phyloP scores from a whole-genome alignment of 305 asterid species.

The Fraxinus latifolia region DNA sequence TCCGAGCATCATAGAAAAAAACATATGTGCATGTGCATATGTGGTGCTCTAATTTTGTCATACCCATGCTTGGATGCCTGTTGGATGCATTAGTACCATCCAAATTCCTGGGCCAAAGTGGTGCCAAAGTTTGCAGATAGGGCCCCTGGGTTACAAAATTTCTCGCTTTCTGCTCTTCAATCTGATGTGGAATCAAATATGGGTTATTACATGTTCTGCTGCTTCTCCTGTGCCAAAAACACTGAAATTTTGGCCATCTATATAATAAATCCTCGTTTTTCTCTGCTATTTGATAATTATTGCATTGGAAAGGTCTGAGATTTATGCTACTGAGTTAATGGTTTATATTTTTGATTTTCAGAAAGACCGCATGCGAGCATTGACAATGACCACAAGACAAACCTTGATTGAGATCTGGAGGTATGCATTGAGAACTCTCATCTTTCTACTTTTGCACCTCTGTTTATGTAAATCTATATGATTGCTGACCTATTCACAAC shows the following conservation, averaged over 20 bases:
- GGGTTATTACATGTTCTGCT: neutral
- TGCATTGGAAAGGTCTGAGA: neutral
- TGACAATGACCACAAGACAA: slow-evolving; percentile 68
- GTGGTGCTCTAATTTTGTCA: neutral
- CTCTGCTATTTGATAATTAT: neutral
- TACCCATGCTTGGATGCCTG: neutral
- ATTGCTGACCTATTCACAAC: neutral
- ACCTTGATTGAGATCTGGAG: slow-evolving; percentile 80
- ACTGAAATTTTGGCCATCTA: neutral
- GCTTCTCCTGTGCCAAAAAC: neutral
- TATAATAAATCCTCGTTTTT: neutral
- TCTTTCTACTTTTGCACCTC: neutral
- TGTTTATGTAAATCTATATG: neutral
- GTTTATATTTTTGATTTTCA: slow-evolving; percentile 27
- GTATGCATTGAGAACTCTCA: slow-evolving; percentile 29
- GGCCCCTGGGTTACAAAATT: neutral
- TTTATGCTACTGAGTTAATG: neutral
- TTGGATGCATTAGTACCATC: neutral
- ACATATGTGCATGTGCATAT: neutral
- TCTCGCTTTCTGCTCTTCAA: neutral
- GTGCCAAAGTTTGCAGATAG: neutral
- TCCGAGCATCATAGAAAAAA: neutral
- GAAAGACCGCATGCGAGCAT: slow-evolving; percentile 71
- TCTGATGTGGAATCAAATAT: neutral
- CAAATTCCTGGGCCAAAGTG: neutral